Evolutionary conservation across 768 basidiomycete genomes (phyloP), one percentile per base, ranked within the genome.

Genomic region (Suillus fuscotomentosus): DNA sequence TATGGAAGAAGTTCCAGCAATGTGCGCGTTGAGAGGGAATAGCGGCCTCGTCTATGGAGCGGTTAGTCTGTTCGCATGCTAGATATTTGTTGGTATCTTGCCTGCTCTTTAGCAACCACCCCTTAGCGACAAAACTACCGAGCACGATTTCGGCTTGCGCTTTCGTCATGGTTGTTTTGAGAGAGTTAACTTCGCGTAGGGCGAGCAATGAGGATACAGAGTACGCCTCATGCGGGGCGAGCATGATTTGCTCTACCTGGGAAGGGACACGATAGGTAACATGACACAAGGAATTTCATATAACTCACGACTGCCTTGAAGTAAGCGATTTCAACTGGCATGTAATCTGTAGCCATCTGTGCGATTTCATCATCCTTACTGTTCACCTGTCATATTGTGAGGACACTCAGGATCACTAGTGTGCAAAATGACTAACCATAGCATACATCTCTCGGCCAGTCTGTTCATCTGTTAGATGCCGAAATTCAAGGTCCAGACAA

Each of bases 181-280:
- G 78, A 38, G 79, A 71, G 64, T 79, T 82, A 15, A 88, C 84
- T 75, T 92, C 89, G 54, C 92, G 86, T 48, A 94, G 78, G 0
- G 92, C 93, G 3, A 86, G 88, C 31, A 92, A 76, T 5, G 92
- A 92, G 0, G 91, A 89, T 13, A 94, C 82, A 20, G 88, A 94
- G 73, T 83, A 97, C 0, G 89, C 79, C 70, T 89, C 86, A 48
- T 82, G 82, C 7, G 91, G 87, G 8, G 94, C 91, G 20, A 89
- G 81, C 84, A 95, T 90, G 69, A 97, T 95, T 76, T 91, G 89
- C 70, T 95, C 91, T 47, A 96, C 83, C 94, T 96, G 69, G 5
- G 27, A 24, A 36, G 57, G 42, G 15, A 15, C n/a, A 34, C n/a
- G 39, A 62, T 41, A 63, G 61, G 61, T 43, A 61, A 36, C n/a